phyloP scores from a whole-genome alignment of 306 rosid genomes.

The Cucurbita maxima region DNA sequence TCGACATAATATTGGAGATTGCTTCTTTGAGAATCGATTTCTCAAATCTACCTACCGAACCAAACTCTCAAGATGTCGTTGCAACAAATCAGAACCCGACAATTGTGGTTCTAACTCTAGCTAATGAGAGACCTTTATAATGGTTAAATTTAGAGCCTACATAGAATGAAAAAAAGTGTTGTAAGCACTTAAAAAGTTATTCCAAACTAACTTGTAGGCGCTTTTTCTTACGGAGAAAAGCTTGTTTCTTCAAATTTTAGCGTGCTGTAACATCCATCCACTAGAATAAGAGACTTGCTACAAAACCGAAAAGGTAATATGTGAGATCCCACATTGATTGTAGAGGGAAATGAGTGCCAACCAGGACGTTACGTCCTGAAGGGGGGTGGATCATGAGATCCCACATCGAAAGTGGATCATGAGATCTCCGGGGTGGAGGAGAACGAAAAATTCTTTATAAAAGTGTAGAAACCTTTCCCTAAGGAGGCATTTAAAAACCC shows the following conservation, averaged over 20 bases:
- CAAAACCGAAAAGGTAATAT: neutral
- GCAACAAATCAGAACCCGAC: conserved; percentile 43
- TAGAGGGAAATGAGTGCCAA: too few relatives aligned
- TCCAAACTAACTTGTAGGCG: neutral
- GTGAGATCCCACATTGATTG: too few relatives aligned
- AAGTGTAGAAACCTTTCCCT: too few relatives aligned
- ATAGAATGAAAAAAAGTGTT: neutral
- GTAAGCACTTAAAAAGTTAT: neutral
- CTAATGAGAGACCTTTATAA: conserved; percentile 13
- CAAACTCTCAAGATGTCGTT: conserved; percentile 32
- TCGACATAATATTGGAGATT: neutral
- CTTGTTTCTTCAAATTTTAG: neutral
- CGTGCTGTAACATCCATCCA: neutral
- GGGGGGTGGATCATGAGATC: too few relatives aligned
- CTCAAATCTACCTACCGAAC: conserved; percentile 22
- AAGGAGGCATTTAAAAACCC: too few relatives aligned
- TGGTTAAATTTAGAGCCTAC: neutral
- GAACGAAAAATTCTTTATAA: too few relatives aligned
- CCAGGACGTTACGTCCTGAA: too few relatives aligned
- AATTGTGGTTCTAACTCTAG: conserved; percentile 41
- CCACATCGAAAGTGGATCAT: too few relatives aligned
- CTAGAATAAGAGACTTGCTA: neutral
- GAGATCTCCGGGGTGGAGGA: too few relatives aligned
- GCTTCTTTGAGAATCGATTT: conserved; percentile 31
- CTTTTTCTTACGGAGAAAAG: neutral